A percentile compares a stretch with the other conserved stretches of the same genome.
These are phyloP conservation scores for Sugiyamaella japonica DNA, from an alignment of 1,139 yeast species.

Conservation along the genomic window DNA sequence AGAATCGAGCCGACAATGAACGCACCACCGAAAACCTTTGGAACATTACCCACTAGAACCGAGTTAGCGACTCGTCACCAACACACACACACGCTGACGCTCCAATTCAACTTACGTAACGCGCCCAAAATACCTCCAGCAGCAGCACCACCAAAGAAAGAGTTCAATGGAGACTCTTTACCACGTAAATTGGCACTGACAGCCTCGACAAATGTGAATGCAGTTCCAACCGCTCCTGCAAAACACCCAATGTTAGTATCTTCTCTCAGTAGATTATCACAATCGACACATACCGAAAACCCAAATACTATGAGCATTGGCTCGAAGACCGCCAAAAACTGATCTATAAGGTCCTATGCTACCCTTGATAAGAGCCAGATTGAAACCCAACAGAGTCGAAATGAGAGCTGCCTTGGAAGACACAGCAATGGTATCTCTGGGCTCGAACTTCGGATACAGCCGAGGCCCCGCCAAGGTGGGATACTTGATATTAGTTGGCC, in stretches of 20 bases:
- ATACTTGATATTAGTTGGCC: constrained; percentile 21
- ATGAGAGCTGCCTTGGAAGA: constrained; percentile 45
- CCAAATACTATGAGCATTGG: constrained; percentile 25
- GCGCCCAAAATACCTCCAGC: constrained; percentile 51
- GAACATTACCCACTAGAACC: constrained; percentile 41
- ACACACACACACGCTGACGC: too few species aligned
- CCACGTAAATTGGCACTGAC: constrained; percentile 48
- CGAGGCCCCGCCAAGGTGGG: constrained; percentile 20
- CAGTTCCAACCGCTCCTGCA: constrained; percentile 42
- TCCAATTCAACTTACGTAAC: constrained; percentile 26
- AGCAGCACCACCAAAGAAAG: constrained; percentile 51
- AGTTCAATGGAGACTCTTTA: constrained; percentile 48
- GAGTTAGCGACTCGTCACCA: background rate
- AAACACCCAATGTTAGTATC: constrained; percentile 11
- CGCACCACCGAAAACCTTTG: constrained; percentile 50
- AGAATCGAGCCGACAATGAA: constrained; percentile 41
- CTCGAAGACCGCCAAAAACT: constrained; percentile 26
- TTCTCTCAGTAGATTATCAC: too few species aligned
- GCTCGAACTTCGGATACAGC: constrained; percentile 35
- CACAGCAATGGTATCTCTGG: constrained; percentile 48
- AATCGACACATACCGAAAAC: constrained; percentile 21
- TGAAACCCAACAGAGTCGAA: constrained; percentile 45
- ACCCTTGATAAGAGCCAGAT: constrained; percentile 45
- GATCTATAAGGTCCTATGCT: constrained; percentile 40
- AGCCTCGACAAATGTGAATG: constrained; percentile 44